Base-by-base conservation (phyloP, 495 filamentous ascomycete genomes). In the Acidiella bohemica region DNA sequence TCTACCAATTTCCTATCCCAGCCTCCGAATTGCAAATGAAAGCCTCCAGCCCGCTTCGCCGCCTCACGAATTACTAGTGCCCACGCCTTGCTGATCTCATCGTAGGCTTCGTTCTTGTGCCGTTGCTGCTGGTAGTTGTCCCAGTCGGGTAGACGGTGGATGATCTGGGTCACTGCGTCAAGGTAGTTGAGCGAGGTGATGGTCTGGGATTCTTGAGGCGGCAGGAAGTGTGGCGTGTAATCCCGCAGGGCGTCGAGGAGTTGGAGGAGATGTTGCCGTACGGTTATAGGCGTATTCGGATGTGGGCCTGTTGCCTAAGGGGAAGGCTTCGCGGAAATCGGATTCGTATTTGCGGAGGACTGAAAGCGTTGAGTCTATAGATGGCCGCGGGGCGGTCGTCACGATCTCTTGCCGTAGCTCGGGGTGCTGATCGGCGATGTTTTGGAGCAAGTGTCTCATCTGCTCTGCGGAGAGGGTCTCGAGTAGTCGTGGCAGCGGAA, bases 231-330 rank as follows among this genome's bases (percentile, higher is more conserved):
- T 8, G 85, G 85, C 3, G 84, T 94, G 56, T 87, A 97, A 51
- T 97, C 90, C 53, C 76, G 76, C 39, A 97, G 67, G 32, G 90
- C 84, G 44, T 96, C 85, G 36, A 94, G 70, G 24, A 97, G 75
- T 17, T 81, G 76, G 20, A 72, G 63, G 2, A 97, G 71, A 27
- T 79, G 73, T 49, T 86, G 81, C 35, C 78, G 79, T 21, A 96
- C 86, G 77, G 59, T 93, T 92, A 56, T 93, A 96, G 17, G 84
- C 76, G 62, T 97, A 97, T 48, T 96, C 92, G 18, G 84, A 88
- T 41, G 73, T 78, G 25, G 75, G 68, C 33, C 82, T 77, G 50
- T 76, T 74, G 50, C 90, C 90, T 55, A 87, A 78, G 7, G 90
- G 90, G 41, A 94, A 82, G 0, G 92, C 80, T n/a, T 72, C 72